These are phyloP conservation scores for Silene latifolia DNA, from an alignment of 148 eudicot genomes.

Conservation along the genomic window DNA sequence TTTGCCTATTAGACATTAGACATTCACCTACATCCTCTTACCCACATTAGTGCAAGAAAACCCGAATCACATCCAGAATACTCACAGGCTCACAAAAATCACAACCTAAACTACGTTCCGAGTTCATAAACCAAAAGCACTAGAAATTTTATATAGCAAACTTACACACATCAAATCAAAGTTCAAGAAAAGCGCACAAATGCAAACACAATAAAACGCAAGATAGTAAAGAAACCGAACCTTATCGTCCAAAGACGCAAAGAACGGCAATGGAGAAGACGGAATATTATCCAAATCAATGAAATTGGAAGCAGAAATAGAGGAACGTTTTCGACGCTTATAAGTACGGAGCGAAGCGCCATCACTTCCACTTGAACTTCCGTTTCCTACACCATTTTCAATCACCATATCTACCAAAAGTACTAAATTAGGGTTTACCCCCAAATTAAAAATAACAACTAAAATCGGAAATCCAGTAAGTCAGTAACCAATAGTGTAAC, in stretches of 20 bases:
- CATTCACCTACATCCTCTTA: neutral
- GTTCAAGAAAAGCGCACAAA: slow-evolving; percentile 1
- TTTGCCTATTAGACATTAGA: neutral
- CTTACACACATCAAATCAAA: neutral
- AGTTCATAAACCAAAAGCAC: neutral
- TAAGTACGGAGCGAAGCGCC: neutral
- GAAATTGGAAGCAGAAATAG: neutral
- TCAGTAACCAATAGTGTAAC: neutral
- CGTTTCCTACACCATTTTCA: slow-evolving; percentile 1
- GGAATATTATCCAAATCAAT: slow-evolving; percentile 3
- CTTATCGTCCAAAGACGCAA: neutral
- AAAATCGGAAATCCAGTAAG: neutral
- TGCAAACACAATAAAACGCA: neutral
- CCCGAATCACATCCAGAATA: neutral
- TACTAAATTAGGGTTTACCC: neutral
- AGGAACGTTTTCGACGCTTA: neutral
- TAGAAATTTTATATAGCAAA: neutral
- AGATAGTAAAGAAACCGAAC: neutral
- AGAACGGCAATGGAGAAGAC: neutral
- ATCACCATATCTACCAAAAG: neutral
- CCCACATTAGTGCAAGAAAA: neutral
- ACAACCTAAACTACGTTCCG: neutral
- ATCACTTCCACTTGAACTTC: slow-evolving; percentile 6
- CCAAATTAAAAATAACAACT: too few relatives aligned
- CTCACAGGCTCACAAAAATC: neutral